Base-by-base conservation (phyloP, 441 rosid species). In the Oxalis stricta region DNA sequence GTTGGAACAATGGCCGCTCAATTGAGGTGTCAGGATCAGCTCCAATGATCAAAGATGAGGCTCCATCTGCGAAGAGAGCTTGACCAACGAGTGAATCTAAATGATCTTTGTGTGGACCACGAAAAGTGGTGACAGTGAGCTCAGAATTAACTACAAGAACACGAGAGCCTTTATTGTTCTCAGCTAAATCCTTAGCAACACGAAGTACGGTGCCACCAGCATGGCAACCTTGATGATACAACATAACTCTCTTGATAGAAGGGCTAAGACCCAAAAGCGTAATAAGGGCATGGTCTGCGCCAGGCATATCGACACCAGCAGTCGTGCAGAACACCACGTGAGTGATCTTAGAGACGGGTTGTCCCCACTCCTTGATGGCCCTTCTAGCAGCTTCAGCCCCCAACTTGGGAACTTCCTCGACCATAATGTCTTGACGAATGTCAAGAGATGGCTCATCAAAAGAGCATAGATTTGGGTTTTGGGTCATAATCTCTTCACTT, bases 281-380 rank as follows among this genome's bases (percentile, higher is more conserved):
- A 38, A 66, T 44, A 28, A 71, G 71, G 32, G 61, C 63, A 46
- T 59, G 60, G 58, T 72, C 77, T 6, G 58, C 61, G 1, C 77
- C 67, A 1, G 77, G 77, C 69, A 72, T 61, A 59, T 63, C 69
- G 5, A 62, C 29, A 5, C 66, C 66, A 13, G 58, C 37, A n/a
- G 63, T 54, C 38, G 79, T 69, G 52, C 71, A 66, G 31, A 65
- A 69, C 43, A 69, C 53, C 19, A 72, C 29, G 54, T 72, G 79
- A 39, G 72, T 72, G 55, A 72, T 69, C 43, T 65, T 58, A 12
- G 69, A 60, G 33, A 53, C 58, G 42, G 63, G 58, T 42, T 60
- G 66, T 7, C 72, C 75, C 75, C 75, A 65, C 21, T 68, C 71
- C 52, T 72, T 58, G 28, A 72, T 45, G 34, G 73, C 73, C 45